Evolutionary conservation across 768 basidiomycete species (phyloP), one percentile per base, ranked within the genome.

Genomic region (Mycena polygramma): DNA sequence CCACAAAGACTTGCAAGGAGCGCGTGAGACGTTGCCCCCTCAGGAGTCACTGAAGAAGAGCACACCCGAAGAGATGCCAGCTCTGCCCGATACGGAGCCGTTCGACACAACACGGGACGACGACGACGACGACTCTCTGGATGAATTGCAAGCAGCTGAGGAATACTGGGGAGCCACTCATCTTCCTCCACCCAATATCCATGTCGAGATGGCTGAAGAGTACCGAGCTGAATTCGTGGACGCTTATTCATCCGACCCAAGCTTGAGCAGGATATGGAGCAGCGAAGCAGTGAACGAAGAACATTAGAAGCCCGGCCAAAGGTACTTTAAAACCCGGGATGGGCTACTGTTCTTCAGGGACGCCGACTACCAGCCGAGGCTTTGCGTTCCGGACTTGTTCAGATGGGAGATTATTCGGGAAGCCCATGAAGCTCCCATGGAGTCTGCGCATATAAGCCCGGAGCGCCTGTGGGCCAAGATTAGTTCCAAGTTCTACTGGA

Each of bases 281-380:
- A 48, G 17, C 24, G 22, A 7, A 6, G 1, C n/a, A n/a, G 43
- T 48, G 2, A 10, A 1, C 11, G 19, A 30, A 43, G 62, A n/a
- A 0, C 8, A 20, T 1, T 72, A 66, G 70, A 46, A 57, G 19
- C 35, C 66, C 22, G 62, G 70, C 15, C 22, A 36, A 15, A 22
- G 68, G 17, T 75, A 51, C 52, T 75, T 53, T 51, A 66, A 59
- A 36, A 69, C 70, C 30, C 11, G 49, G 2, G 39, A 63, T 14
- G 68, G 59, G 1, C 41, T 75, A 22, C 30, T 75, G 9, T 71
- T 54, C 51, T 73, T 75, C 54, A 10, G 66, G 20, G 69, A 73
- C 49, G 57, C 66, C 0, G 58, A 73, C 30, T 68, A 72, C 17
- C 43, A 61, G n/a, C 61, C 73, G 0, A 22, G 70, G 14, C 48